Percentiles rank a stretch among this genome's conserved stretches.
phyloP scores from a whole-genome alignment of 768 basidiomycete species.

The Termitomyces sp. region DNA sequence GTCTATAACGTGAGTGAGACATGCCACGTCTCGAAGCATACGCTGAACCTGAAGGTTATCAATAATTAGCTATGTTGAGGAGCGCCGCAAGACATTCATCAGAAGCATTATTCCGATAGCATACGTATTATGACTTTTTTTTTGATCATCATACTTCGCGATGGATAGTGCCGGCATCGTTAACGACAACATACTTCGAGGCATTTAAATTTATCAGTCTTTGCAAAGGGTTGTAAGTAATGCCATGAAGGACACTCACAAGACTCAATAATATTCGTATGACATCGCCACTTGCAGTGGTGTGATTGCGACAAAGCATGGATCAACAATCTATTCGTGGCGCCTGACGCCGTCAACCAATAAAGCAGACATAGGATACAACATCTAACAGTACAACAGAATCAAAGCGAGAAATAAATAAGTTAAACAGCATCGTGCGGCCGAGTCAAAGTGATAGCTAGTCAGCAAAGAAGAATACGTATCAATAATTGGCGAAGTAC shows the following conservation, averaged over 20 bases:
- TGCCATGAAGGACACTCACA: not conserved
- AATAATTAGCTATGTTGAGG: too few species aligned
- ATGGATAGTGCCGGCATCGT: not conserved
- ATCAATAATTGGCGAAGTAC: not conserved
- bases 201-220: too few species aligned
- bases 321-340: not conserved
- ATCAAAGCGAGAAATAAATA: conserved; percentile 3
- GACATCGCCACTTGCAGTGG: not conserved
- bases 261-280: not conserved
- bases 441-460: not conserved
- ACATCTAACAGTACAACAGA: conserved; percentile 4
- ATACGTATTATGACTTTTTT: not conserved
- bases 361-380: conserved; percentile 7
- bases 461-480: not conserved
- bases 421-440: conserved; percentile 1
- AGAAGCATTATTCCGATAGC: too few species aligned
- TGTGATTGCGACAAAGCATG: not conserved
- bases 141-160: not conserved
- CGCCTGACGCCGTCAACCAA: not conserved
- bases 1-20: too few species aligned
- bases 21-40: too few species aligned
- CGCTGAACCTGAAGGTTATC: too few species aligned
- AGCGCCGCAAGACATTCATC: too few species aligned
- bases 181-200: not conserved
- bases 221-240: too few species aligned